Evolutionary conservation across 768 basidiomycete genomes (phyloP), one percentile per base, ranked within the genome.

Genomic region (Rhodosporidiobolus odoratus): DNA sequence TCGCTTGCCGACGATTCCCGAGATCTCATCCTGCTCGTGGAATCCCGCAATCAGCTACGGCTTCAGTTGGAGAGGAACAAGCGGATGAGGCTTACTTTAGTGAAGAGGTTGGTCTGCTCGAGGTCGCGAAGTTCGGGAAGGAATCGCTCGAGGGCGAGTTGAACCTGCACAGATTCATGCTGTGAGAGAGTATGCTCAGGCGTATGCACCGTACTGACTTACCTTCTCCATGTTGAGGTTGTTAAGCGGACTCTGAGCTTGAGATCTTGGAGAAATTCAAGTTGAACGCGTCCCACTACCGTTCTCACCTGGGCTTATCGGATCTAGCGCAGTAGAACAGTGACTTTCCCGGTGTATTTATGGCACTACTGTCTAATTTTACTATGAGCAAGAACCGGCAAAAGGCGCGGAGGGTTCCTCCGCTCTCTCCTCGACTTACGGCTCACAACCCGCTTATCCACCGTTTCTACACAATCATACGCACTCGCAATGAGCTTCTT

Each of bases 51-150:
- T 58, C 37, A 35, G 68, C 47, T 10, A 27, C 40, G 4, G 2
- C 27, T 0, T 13, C 15, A 2, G 32, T 17, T 17, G 25, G 53
- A 15, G 23, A 1, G 16, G 19, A 13, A 8, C 17, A 30, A 15
- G 27, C 1, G 5, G 34, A 32, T 27, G 25, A 21, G 56, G 50
- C 41, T 25, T 7, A 75, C 78, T 32, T 71, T 71, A 3, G 65
- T 68, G 57, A 78, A 78, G 62, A 78, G 57, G 58, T 75, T 75
- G 60, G 69, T 77, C 62, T 77, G 73, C 65, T 76, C 74, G 37
- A 78, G 74, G 71, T 78, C 78, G 43, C 77, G 72, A 7, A 78
- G 71, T 61, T 78, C 78, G 25, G 77, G 77, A 21, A 78, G 75
- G 66, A 77, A 69, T 25, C 77, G 75, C 74, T 78, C 78, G 60